These are phyloP conservation scores for Monilinia aucupariae DNA, from an alignment of 2,329 filamentous ascomycete species.

Conservation along the genomic window DNA sequence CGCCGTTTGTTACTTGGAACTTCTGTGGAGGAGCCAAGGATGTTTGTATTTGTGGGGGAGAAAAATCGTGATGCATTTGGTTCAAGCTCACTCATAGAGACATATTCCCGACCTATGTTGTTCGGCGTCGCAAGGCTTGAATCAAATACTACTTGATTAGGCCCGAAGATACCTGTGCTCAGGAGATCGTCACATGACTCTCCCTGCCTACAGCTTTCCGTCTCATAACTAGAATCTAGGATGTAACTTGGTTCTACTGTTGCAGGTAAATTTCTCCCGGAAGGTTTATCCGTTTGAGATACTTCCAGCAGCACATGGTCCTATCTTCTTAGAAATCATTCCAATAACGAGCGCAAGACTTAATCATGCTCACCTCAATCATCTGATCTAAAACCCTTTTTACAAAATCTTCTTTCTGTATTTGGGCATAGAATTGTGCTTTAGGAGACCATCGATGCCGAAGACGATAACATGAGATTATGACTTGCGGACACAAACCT, in stretches of 20 bases:
- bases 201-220: background rate
- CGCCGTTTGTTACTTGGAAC: slow-evolving; percentile 3
- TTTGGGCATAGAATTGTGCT: slow-evolving; percentile 1
- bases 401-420: slow-evolving; percentile 12
- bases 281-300: background rate
- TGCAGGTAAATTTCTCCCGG: slow-evolving; percentile 13
- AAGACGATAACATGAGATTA: slow-evolving; percentile 11
- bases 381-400: slow-evolving; percentile 11
- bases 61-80: background rate
- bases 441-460: slow-evolving; percentile 8
- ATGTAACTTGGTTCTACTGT: slow-evolving; percentile 13
- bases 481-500: slow-evolving; percentile 15
- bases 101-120: slow-evolving; percentile 3
- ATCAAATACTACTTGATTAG: slow-evolving; percentile 1
- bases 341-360: background rate
- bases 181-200: slow-evolving; percentile 12
- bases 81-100: slow-evolving; percentile 13
- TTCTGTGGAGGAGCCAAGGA: slow-evolving; percentile 1
- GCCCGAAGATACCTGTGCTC: background rate
- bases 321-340: slow-evolving; percentile 1
- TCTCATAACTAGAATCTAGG: slow-evolving; percentile 3
- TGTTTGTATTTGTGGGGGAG: slow-evolving; percentile 2
- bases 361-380: slow-evolving; percentile 8
- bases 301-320: background rate
- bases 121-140: background rate